Evolutionary conservation across 169 alveolate species (phyloP).

Genomic region (Cryptosporidium canis): DNA sequence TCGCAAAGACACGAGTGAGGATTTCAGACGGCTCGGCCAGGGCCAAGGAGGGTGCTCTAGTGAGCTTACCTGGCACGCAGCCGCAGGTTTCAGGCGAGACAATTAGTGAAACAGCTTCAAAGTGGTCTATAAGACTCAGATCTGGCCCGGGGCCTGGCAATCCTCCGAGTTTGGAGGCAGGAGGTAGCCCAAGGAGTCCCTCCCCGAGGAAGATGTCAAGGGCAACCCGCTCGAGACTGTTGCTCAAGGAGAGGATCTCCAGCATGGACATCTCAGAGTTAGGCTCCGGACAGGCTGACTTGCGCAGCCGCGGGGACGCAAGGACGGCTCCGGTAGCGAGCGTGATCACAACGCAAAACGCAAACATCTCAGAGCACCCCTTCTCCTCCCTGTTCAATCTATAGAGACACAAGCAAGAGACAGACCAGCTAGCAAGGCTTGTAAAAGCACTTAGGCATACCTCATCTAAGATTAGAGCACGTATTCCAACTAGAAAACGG

Average conservation of each 20-base stretch:
- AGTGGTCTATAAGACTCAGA: constrained; percentile 44
- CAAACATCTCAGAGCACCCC: constrained; percentile 10
- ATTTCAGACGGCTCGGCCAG: too few relatives aligned
- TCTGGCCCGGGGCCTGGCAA: not conserved
- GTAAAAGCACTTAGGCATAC: constrained; percentile 4
- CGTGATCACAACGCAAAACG: constrained; percentile 8
- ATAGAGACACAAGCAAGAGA: not conserved
- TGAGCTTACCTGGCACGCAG: not conserved
- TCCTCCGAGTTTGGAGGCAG: not conserved
- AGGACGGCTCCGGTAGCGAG: not conserved
- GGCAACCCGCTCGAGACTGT: constrained; percentile 25
- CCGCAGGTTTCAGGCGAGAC: constrained; percentile 5
- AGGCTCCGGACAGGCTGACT: not conserved
- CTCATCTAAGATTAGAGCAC: not conserved
- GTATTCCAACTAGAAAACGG: not conserved
- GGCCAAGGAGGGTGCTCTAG: not conserved
- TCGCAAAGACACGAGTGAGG: not conserved
- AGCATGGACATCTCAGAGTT: not conserved
- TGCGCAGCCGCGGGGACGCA: not conserved
- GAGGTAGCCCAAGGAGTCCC: not conserved
- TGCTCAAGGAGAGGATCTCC: constrained; percentile 1
- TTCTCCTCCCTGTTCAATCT: constrained; percentile 43
- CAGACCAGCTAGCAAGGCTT: not conserved
- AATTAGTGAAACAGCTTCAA: constrained; percentile 28
- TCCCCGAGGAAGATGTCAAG: constrained; percentile 5